Conservation (phyloP, 1,284 basidiomycete species). For the Fomes fomentarius region DNA sequence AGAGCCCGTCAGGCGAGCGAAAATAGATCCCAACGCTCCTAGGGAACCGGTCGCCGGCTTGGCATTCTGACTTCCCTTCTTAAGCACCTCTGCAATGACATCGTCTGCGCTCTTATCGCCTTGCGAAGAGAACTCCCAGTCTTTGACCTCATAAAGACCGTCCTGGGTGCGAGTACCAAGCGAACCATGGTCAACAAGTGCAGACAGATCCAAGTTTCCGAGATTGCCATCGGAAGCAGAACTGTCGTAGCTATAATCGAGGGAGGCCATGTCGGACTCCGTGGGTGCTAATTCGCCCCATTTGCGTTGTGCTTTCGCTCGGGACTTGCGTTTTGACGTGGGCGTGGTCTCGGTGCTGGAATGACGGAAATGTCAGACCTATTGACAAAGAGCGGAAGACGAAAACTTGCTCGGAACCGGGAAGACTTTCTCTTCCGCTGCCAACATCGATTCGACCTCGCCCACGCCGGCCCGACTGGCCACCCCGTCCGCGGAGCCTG, state of each 20-base stretch:
- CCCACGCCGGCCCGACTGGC: slow-evolving; percentile 56
- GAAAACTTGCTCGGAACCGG: slow-evolving; percentile 63
- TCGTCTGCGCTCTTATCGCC: slow-evolving; percentile 53
- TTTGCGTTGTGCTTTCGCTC: slow-evolving; percentile 83
- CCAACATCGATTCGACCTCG: slow-evolving; percentile 52
- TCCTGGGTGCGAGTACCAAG: slow-evolving; percentile 80
- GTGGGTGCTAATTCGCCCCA: slow-evolving; percentile 87
- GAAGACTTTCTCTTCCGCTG: slow-evolving; percentile 63
- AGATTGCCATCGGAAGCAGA: slow-evolving; percentile 33
- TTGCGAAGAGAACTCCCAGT: slow-evolving; percentile 73
- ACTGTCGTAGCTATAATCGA: slow-evolving; percentile 81
- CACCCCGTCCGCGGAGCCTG: slow-evolving; percentile 73
- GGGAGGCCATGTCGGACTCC: slow-evolving; percentile 84
- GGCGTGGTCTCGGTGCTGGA: slow-evolving; percentile 59
- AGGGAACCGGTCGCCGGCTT: slow-evolving; percentile 47
- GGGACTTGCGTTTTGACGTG: slow-evolving; percentile 55
- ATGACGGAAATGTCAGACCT: slow-evolving; percentile 6
- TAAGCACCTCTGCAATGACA: slow-evolving; percentile 61
- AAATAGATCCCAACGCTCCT: slow-evolving; percentile 73
- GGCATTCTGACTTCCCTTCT: slow-evolving; percentile 39
- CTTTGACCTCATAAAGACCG: slow-evolving; percentile 93
- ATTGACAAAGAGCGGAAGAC: slow-evolving; percentile 1
- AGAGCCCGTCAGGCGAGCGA: slow-evolving; percentile 83
- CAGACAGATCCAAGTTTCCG: slow-evolving; percentile 54
- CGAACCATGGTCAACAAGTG: slow-evolving; percentile 78